Base-by-base conservation (phyloP, 2,329 filamentous ascomycete genomes). In the Phaeosphaeriaceae sp. region DNA sequence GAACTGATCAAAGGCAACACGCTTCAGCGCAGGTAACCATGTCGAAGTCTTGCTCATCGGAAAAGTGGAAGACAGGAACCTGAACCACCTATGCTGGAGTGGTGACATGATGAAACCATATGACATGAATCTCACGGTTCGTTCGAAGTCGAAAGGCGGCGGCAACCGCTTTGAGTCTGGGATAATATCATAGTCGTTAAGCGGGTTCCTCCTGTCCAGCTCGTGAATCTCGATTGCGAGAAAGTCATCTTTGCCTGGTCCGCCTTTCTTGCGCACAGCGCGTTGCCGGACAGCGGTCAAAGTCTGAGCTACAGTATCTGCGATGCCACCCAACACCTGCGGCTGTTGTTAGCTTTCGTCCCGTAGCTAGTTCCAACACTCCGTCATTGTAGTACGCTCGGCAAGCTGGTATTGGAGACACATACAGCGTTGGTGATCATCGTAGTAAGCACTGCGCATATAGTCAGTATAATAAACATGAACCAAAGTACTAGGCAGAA, bases 61-160 rank as follows among this genome's bases (percentile, higher is more conserved):
- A 67, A 99, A 99, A 8, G 86, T 81, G 58, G 80, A 82, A 28
- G 87, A 88, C 56, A 99, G 79, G 73, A 96, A 92, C 42, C 85
- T 84, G 76, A 97, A 97, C 94, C 94, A 99, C 71, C 90, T 88
- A 78, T 96, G 96, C 74, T 97, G 93, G 26, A 97, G 66, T 0
- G 94, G 94, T 4, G 94, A 92, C 91, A 97, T 97, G 69, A 89
- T 84, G 77, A 97, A 97, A 70, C 92, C 92, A 73, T 97, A 99
- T 4, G 90, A 88, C 91, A 97, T 97, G 79, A 97, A 99, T 39
- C 94, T 83, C 1, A 90, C 93, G 56, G 97, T 80, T 40, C 94
- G 86, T 77, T 97, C 94, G 66, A 97, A 97, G 75, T 99, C 93
- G 68, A 99, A 97, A 0, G 91, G 86, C 3, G 91, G 89, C 21